Evolutionary conservation across 2,329 filamentous ascomycete species (phyloP).

Genomic region (Hypoxylon rubiginosum): DNA sequence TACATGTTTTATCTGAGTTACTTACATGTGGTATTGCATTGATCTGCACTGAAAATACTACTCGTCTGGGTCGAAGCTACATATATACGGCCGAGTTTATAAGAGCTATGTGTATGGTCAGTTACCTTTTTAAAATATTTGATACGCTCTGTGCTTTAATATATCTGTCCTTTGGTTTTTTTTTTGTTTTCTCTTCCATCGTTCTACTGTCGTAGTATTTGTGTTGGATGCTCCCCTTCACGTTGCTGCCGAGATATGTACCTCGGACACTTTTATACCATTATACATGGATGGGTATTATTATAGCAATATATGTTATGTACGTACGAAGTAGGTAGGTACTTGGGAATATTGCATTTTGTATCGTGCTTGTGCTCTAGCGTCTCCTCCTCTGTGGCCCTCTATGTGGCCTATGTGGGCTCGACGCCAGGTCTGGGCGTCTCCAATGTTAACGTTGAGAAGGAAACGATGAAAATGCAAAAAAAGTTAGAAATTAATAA

Average conservation of each 20-base stretch:
- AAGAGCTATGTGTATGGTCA: not conserved
- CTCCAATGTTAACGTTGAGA: constrained; percentile 21
- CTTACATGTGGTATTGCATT: constrained; percentile 17
- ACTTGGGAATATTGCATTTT: constrained; percentile 29
- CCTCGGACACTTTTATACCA: constrained; percentile 12
- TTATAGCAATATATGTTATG: constrained; percentile 11
- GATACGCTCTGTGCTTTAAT: not conserved
- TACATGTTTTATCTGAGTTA: constrained; percentile 15
- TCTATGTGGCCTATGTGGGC: constrained; percentile 24
- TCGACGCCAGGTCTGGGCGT: constrained; percentile 34
- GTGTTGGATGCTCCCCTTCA: constrained; percentile 21
- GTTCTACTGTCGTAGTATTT: not conserved
- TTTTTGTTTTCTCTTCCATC: not conserved
- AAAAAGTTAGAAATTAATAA: not conserved
- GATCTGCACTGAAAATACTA: constrained; percentile 7
- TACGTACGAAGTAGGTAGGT: constrained; percentile 35
- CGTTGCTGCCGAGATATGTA: constrained; percentile 24
- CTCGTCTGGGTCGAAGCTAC: not conserved
- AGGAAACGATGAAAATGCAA: not conserved
- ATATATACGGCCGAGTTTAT: not conserved
- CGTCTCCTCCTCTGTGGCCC: constrained; percentile 17
- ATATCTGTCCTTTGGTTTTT: not conserved
- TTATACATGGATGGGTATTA: constrained; percentile 10
- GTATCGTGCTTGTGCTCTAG: constrained; percentile 17
- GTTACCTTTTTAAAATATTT: not conserved